A percentile compares a stretch with the other conserved stretches of the same genome.
phyloP scores from a whole-genome alignment of 768 basidiomycete genomes.

The Mycena amicta region DNA sequence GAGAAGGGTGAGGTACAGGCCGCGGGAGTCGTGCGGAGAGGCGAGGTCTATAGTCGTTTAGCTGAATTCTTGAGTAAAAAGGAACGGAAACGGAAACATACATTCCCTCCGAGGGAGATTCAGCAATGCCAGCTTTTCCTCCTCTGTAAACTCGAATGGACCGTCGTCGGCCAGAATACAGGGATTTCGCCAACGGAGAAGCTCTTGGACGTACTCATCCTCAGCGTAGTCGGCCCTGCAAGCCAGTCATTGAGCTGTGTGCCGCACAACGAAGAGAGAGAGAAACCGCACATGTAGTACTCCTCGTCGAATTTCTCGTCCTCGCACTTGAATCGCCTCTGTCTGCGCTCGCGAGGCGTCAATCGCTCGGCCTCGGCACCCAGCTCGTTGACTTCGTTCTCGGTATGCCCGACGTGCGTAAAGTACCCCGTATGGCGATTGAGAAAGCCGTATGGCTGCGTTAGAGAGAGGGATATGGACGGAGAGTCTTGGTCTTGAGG shows the following conservation, averaged over 20 bases:
- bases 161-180: conserved; percentile 33
- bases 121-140: conserved; percentile 70
- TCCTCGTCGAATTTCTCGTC: conserved; percentile 82
- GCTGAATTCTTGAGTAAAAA: background rate
- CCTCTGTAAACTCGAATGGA: conserved; percentile 62
- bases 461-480: conserved; percentile 40
- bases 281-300: conserved; percentile 81
- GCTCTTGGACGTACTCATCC: conserved; percentile 71
- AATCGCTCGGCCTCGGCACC: conserved; percentile 66
- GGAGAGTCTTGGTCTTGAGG: conserved; percentile 45
- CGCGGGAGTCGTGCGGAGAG: conserved; percentile 55
- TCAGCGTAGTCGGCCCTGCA: conserved; percentile 86
- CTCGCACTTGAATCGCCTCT: conserved; percentile 60
- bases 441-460: conserved; percentile 74
- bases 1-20: conserved; percentile 69
- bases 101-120: conserved; percentile 58
- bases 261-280: background rate
- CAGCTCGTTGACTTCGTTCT: conserved; percentile 83
- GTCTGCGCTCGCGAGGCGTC: conserved; percentile 51
- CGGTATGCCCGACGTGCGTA: conserved; percentile 66
- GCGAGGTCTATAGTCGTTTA: conserved; percentile 60
- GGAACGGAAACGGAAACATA: conserved; percentile 28
- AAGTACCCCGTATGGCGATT: conserved; percentile 78
- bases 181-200: conserved; percentile 69
- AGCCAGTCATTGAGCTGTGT: conserved; percentile 1